Base-by-base conservation (phyloP, 257 asterid species). In the Solanum habrochaites region DNA sequence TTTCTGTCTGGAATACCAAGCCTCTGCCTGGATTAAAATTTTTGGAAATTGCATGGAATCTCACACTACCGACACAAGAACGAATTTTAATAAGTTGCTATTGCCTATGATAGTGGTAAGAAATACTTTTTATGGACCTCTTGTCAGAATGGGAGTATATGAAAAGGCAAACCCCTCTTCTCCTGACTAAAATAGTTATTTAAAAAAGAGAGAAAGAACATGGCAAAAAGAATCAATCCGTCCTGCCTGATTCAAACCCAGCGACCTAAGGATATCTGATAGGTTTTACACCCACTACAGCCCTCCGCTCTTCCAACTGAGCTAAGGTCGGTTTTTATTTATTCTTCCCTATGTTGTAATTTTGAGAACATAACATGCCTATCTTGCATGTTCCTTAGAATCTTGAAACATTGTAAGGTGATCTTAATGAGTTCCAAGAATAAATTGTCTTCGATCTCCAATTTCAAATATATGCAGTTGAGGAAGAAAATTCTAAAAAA, bases 211-310 rank as follows among this genome's bases (percentile, higher is more conserved):
- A 23, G 31, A 11, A 74, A 40, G 7, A 0, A 71, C 8, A 71
- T 37, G 47, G 47, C n/a, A 42, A 47, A 80, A 80, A 47, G 11
- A 80, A 80, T 80, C 67, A 47, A 47, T 80, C 85, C 43, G 85
- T 29, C 66, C 85, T 80, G 85, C 85, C 69, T 29, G 85, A 80
- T 80, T 80, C 67, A 43, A 80, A 80, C 29, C 69, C 85, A 80
- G 85, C 67, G 69, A 80, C 85, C 85, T 80, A 62, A 83, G 75
- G 73, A 83, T 83, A 66, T 60, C 86, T 83, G 86, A 35, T 5
- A 83, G 60, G 86, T 37, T 62, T 58, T 32, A 18, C 0, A 25
- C 56, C 20, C 29, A 49, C 85, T 80, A 80, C 85, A 80, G 69
- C 29, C 85, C 69, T 81, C 85, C 85, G 85, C 69, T 49, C 69